phyloP scores from a whole-genome alignment of 805 yeast genomes.

The Debaryomyces castellii region DNA sequence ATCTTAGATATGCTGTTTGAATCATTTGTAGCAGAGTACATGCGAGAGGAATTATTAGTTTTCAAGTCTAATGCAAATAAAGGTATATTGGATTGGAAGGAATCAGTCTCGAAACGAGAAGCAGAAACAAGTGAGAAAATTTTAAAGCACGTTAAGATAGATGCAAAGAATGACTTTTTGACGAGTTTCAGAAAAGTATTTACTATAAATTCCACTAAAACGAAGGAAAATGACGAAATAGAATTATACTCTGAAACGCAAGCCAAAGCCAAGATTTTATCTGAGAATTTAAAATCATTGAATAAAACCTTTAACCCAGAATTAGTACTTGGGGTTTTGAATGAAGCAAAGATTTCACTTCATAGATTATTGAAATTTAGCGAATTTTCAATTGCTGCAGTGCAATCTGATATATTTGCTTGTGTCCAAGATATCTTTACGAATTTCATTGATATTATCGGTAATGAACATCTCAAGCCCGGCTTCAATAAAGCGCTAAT shows the following conservation, averaged over 20 bases:
- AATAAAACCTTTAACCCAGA: slow-evolving; percentile 79
- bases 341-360: slow-evolving; percentile 63
- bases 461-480: slow-evolving; percentile 71
- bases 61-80: slow-evolving; percentile 26
- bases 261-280: slow-evolving; percentile 76
- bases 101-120: slow-evolving; percentile 41
- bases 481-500: slow-evolving; percentile 83
- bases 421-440: slow-evolving; percentile 65
- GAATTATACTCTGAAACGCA: slow-evolving; percentile 62
- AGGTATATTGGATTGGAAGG: slow-evolving; percentile 33
- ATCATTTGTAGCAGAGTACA: slow-evolving; percentile 38
- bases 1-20: slow-evolving; percentile 44
- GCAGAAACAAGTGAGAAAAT: slow-evolving; percentile 47
- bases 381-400: slow-evolving; percentile 32
- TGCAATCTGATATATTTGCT: slow-evolving; percentile 32
- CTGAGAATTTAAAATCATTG: slow-evolving; percentile 71
- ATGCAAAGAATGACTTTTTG: slow-evolving; percentile 57
- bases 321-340: slow-evolving; percentile 67
- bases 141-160: slow-evolving; percentile 48
- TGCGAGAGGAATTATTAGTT: slow-evolving; percentile 32
- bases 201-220: slow-evolving; percentile 30
- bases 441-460: slow-evolving; percentile 59
- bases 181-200: slow-evolving; percentile 66
- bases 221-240: slow-evolving; percentile 12
- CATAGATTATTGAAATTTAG: slow-evolving; percentile 50